Percentiles rank a stretch among this genome's conserved stretches.
These are phyloP conservation scores for Kipferlia bialata DNA, from an alignment of 78 protist genomes.

Conservation along the genomic window DNA sequence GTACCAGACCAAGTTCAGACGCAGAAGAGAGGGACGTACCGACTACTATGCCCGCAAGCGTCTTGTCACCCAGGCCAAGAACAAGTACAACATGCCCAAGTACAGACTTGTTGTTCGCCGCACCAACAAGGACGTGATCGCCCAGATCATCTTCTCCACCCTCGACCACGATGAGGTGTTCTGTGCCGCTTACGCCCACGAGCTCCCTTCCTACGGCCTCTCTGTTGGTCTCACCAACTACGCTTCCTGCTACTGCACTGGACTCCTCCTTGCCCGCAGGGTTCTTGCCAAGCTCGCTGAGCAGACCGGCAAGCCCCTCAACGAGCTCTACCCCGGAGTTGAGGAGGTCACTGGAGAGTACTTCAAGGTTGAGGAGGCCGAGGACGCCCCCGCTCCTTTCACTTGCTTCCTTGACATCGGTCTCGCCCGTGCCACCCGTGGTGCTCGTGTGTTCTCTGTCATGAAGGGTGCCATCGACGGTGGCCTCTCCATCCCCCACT, in stretches of 20 bases:
- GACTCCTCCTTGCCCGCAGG: constrained; percentile 94
- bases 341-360: constrained; percentile 32
- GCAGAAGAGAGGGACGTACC: constrained; percentile 93
- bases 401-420: constrained; percentile 82
- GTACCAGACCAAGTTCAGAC: constrained; percentile 82
- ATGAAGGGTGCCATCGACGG: constrained; percentile 94
- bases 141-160: constrained; percentile 78
- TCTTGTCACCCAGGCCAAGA: constrained; percentile 79
- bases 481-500: constrained; percentile 88
- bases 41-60: constrained; percentile 85
- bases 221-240: constrained; percentile 86
- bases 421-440: constrained; percentile 85
- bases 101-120: constrained; percentile 92
- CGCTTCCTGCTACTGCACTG: constrained; percentile 89
- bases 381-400: constrained; percentile 78
- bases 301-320: too few relatives aligned
- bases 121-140: constrained; percentile 57
- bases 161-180: constrained; percentile 73
- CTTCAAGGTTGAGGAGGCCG: constrained; percentile 35
- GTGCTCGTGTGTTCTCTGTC: constrained; percentile 70
- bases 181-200: constrained; percentile 79
- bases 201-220: constrained; percentile 78
- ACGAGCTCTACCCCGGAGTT: constrained; percentile 57
- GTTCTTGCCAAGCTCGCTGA: constrained; percentile 54
- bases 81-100: constrained; percentile 87